Conservation (phyloP, 129 eudicot species). For the Centrapalus pauciflorus region DNA sequence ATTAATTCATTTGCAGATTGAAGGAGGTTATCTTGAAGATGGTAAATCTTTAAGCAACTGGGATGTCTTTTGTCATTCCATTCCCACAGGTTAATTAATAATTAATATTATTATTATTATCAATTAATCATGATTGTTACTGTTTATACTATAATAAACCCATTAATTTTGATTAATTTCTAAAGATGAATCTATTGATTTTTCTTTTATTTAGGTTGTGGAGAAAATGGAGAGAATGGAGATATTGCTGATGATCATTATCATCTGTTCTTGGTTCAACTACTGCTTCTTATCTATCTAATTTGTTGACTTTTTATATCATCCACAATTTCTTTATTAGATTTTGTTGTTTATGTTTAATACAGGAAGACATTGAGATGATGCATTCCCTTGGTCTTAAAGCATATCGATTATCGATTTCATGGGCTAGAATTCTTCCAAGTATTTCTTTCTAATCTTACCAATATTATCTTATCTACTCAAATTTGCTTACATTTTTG, state of each 20-base stretch:
- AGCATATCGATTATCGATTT: too few species aligned
- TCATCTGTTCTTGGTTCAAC: slow-evolving; percentile 59
- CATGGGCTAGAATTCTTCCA: too few species aligned
- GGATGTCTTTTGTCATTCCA: slow-evolving; percentile 39
- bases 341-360: background rate
- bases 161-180: background rate
- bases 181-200: background rate
- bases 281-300: background rate
- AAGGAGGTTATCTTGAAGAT: slow-evolving; percentile 67
- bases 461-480: background rate
- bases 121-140: background rate
- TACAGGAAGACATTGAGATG: slow-evolving; percentile 75
- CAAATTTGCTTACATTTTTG: background rate
- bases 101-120: too few species aligned
- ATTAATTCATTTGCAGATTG: slow-evolving; percentile 32
- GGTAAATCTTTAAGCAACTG: slow-evolving; percentile 52
- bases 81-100: background rate
- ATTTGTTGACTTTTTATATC: background rate
- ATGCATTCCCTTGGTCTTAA: too few species aligned
- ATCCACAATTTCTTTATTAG: background rate
- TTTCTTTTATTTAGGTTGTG: slow-evolving; percentile 22
- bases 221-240: slow-evolving; percentile 35
- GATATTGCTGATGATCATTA: slow-evolving; percentile 57
- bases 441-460: slow-evolving; percentile 24
- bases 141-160: background rate